Evolutionary conservation across 2,329 filamentous ascomycete genomes (phyloP), one percentile per base, ranked within the genome.

Genomic region (Thelonectria discophora): DNA sequence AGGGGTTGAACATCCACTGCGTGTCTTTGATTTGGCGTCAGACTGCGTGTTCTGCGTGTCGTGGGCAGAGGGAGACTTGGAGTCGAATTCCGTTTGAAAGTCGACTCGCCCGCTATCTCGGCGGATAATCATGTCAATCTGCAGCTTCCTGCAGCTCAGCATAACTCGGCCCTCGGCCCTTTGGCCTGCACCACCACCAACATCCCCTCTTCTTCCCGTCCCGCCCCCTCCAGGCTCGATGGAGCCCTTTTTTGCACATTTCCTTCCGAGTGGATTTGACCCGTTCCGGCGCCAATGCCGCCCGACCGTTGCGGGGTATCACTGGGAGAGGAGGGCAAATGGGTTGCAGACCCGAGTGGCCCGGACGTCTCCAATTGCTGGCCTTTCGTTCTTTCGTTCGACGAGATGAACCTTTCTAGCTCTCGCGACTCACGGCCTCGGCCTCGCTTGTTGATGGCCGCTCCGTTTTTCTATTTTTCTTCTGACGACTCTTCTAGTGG

Each of bases 261-360:
- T 47, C 51, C 21, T 45, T 51, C 37, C 42, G 48, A 55, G 58
- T 60, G 56, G 58, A 60, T 58, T 61, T 65, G 49, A 65, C 61
- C 57, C 68, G 47, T 69, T 63, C 64, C 62, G 65, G 58, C 68
- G 60, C 67, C 69, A 68, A 60, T 68, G 63, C 69, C 69, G 65
- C 59, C 65, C 61, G 65, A 70, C 69, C 69, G 64, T 68, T 72
- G 69, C 69, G 69, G 69, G 69, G 69, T 69, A 67, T 62, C 24
- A 60, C 20, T 57, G 55, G 65, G 56, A 30, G n/a, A 56, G 52
- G 55, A 67, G 57, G 65, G 67, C 69, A 71, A 71, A 71, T 70
- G 58, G 69, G 66, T 68, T 69, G 63, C 60, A 65, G 63, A 72
- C 65, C 69, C 69, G 69, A 71, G 48, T 51, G 59, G 57, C 37